Evolutionary conservation across 495 filamentous ascomycete species (phyloP).

Genomic region (Lasiosphaeria miniovina): DNA sequence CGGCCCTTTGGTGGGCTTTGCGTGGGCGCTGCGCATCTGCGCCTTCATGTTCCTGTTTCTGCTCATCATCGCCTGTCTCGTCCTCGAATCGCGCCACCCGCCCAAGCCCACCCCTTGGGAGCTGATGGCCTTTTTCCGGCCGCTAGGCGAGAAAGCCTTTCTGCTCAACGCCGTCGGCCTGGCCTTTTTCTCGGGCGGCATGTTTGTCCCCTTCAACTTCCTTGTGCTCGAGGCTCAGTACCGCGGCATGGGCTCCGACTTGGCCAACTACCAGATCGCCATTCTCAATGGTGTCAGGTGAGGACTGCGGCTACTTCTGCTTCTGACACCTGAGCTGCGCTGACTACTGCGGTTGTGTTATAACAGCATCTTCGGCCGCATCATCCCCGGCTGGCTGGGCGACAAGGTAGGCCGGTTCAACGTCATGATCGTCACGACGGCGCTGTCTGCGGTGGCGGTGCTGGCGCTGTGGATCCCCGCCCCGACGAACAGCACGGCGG

Average conservation of each 20-base stretch:
- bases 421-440: slow-evolving; percentile 61
- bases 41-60: slow-evolving; percentile 68
- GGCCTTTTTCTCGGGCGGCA: slow-evolving; percentile 68
- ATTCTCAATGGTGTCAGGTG: slow-evolving; percentile 72
- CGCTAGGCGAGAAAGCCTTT: slow-evolving; percentile 37
- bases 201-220: slow-evolving; percentile 74
- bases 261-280: slow-evolving; percentile 65
- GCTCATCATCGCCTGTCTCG: slow-evolving; percentile 59
- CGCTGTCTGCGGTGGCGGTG: slow-evolving; percentile 58
- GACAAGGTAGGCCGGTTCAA: slow-evolving; percentile 76
- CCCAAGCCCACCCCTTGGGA: slow-evolving; percentile 54
- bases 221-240: slow-evolving; percentile 43
- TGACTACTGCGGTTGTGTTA: slow-evolving; percentile 23
- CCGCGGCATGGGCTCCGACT: slow-evolving; percentile 55
- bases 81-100: slow-evolving; percentile 61
- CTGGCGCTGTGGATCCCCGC: slow-evolving; percentile 67
- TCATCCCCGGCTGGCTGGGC: slow-evolving; percentile 66
- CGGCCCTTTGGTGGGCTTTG: slow-evolving; percentile 62
- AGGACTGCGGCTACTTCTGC: slow-evolving; percentile 47
- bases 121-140: slow-evolving; percentile 33
- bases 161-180: slow-evolving; percentile 34
- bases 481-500: slow-evolving; percentile 49
- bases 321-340: slow-evolving; percentile 51
- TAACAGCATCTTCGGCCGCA: slow-evolving; percentile 64
- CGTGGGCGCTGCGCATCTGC: slow-evolving; percentile 68